phyloP scores from a whole-genome alignment of 257 asterid genomes.

The Handroanthus guayacan region DNA sequence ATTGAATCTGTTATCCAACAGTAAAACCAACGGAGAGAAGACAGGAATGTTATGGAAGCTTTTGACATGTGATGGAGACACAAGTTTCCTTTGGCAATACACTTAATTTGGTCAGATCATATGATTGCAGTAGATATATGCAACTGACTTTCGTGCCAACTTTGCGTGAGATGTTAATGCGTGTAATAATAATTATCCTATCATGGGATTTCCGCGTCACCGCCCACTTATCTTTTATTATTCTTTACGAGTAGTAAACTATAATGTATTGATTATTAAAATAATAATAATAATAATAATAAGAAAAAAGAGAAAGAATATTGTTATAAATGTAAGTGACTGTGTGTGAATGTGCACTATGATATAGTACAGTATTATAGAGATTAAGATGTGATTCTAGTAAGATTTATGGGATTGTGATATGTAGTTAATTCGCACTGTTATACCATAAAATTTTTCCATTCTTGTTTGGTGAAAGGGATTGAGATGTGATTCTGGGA shows the following conservation, averaged over 20 bases:
- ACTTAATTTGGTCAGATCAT: constrained; percentile 10
- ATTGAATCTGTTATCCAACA: not conserved
- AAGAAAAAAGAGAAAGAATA: too few species aligned
- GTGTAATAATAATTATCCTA: not conserved
- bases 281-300: too few species aligned
- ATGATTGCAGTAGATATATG: constrained; percentile 10
- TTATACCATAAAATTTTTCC: too few species aligned
- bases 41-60: not conserved
- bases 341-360: too few species aligned
- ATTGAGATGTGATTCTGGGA: too few species aligned
- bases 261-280: not conserved
- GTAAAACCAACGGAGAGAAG: not conserved
- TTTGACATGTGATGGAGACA: constrained; percentile 6
- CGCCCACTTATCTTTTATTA: not conserved
- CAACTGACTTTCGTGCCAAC: constrained; percentile 7
- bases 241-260: not conserved
- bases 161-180: constrained; percentile 27
- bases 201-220: constrained; percentile 27
- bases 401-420: too few species aligned
- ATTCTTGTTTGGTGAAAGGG: too few species aligned
- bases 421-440: too few species aligned
- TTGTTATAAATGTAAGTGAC: too few species aligned
- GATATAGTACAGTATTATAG: too few species aligned
- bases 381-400: too few species aligned
- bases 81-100: constrained; percentile 7